Conservation (phyloP, 2,329 filamentous ascomycete genomes). For the Bisporella sp. region DNA sequence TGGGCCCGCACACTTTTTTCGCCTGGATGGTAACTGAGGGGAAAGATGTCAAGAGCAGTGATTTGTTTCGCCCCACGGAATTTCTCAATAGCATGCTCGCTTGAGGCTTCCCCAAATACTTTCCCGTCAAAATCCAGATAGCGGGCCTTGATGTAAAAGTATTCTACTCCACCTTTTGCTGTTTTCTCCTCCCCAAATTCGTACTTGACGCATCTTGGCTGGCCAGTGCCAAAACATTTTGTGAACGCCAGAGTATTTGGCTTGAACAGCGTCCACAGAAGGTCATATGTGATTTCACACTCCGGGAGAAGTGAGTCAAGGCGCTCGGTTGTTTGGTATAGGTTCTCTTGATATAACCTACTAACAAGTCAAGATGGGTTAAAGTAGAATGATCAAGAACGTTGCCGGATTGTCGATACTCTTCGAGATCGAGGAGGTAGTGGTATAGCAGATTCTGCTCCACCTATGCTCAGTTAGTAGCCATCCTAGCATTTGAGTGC, state of each 20-base stretch:
- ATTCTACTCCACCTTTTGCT: constrained; percentile 5
- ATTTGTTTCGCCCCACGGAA: constrained; percentile 15
- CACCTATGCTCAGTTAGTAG: constrained; percentile 6
- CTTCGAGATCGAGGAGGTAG: constrained; percentile 11
- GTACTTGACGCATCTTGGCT: constrained; percentile 17
- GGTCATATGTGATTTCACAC: constrained; percentile 28
- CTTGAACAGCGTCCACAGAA: constrained; percentile 31
- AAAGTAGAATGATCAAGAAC: constrained; percentile 1
- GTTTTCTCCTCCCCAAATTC: constrained; percentile 16
- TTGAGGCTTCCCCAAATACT: constrained; percentile 19
- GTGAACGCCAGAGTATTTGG: constrained; percentile 24
- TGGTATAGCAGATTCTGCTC: constrained; percentile 10
- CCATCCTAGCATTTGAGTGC: not conserved
- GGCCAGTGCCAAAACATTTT: constrained; percentile 13
- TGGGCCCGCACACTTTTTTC: constrained; percentile 16
- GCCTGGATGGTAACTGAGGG: constrained; percentile 24
- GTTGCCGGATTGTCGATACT: not conserved
- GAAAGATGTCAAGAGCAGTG: constrained; percentile 25
- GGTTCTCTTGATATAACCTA: constrained; percentile 11
- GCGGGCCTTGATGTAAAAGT: constrained; percentile 7
- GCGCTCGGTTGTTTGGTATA: constrained; percentile 8
- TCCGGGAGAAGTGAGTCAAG: constrained; percentile 20
- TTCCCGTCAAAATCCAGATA: constrained; percentile 23
- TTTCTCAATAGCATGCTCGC: constrained; percentile 13
- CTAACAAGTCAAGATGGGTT: constrained; percentile 9